These are phyloP conservation scores for Starmerella stigmatis DNA, from an alignment of 805 yeast species.

Conservation along the genomic window DNA sequence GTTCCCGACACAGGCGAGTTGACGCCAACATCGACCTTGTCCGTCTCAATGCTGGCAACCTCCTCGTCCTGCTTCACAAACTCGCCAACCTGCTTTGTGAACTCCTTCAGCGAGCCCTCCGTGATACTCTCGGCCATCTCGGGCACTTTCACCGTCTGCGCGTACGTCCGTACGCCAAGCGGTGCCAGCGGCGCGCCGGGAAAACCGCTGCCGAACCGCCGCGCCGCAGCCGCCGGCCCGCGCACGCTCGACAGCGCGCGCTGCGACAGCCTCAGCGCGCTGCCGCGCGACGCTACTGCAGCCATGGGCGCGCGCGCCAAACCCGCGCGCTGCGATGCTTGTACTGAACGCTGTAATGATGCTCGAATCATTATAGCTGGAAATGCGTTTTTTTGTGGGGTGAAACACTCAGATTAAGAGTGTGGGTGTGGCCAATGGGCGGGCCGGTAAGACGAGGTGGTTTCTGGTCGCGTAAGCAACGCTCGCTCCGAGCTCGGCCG, in stretches of 20 bases:
- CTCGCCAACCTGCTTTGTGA: slow-evolving; percentile 64
- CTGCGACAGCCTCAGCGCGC: slow-evolving; percentile 2
- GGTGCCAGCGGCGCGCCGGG: slow-evolving; percentile 3
- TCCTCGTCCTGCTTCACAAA: slow-evolving; percentile 77
- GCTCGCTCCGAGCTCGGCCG: slow-evolving; percentile 5
- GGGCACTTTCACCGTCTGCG: slow-evolving; percentile 70
- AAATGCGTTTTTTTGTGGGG: slow-evolving; percentile 1
- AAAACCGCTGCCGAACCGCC: slow-evolving; percentile 2
- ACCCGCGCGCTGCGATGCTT: slow-evolving; percentile 1
- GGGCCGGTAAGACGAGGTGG: background rate
- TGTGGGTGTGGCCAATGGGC: slow-evolving; percentile 2
- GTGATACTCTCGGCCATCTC: slow-evolving; percentile 98
- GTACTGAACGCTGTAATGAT: slow-evolving; percentile 10
- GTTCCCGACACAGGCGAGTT: slow-evolving; percentile 91
- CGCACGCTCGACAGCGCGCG: slow-evolving; percentile 14
- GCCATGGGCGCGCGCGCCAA: background rate
- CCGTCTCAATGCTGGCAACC: slow-evolving; percentile 95
- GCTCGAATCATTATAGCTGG: slow-evolving; percentile 16
- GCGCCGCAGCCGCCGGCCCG: background rate
- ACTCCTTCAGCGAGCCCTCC: slow-evolving; percentile 78
- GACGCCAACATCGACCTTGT: slow-evolving; percentile 94
- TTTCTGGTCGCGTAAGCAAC: slow-evolving; percentile 1
- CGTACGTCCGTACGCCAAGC: slow-evolving; percentile 24
- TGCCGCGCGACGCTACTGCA: slow-evolving; percentile 5
- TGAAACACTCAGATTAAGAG: background rate